Evolutionary conservation across 495 filamentous ascomycete species (phyloP), one percentile per base, ranked within the genome.

Genomic region (Aspergillus campestris): DNA sequence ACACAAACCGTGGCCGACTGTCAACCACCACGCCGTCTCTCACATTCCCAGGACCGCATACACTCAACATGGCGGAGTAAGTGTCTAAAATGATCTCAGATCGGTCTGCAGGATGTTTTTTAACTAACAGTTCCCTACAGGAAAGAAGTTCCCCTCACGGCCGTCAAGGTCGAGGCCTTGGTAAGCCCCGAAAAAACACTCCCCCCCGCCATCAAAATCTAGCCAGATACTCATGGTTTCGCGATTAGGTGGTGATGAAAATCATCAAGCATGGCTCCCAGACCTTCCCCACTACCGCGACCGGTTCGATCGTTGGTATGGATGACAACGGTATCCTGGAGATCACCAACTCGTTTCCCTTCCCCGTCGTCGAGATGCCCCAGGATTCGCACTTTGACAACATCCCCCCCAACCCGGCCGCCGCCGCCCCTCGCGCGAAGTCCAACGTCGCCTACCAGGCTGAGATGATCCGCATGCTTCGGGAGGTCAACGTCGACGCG

Each of bases 401-500:
- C 48, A 70, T 78, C 50, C 71, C 84, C 8, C 82, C 84, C 32
- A 84, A 83, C 56, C 70, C 86, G 7, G 90, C 92, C 7, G 86
- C 88, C 27, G 86, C 87, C 9, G 92, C 94, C 31, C 92, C 92
- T 46, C 80, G 92, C 43, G 83, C 89, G 13, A 98, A 97, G 73
- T 77, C 86, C 39, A 96, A 95, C 61, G 74, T 80, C 11, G 71
- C 70, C 48, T 98, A 98, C 66, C 90, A 95, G 70, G 85, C 82
- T 48, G 94, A 98, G 69, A 97, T 97, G 92, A 89, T 98, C 62
- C 84, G 87, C 52, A 90, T 89, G 65, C 74, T 98, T 32, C 81
- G 89, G 59, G 94, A 96, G 66, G 94, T 98, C 55, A 98, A 98
- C 61, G 86, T 97, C 44, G 92, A 98, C 65, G 92, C 92, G 50